Conservation (phyloP, 352 stramenopile genomes). For the Vaucheria bursata region DNA sequence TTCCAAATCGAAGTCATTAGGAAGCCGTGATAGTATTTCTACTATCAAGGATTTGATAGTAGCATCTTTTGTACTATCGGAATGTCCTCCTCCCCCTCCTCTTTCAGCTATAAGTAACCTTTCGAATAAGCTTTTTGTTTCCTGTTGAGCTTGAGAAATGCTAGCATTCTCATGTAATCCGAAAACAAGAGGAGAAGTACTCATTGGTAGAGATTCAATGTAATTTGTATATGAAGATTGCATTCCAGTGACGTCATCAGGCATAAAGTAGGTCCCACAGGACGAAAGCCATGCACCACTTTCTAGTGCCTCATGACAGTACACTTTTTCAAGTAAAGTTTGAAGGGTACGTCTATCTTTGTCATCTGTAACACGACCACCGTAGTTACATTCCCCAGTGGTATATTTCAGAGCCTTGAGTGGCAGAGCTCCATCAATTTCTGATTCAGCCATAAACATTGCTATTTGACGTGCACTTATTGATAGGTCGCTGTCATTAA, state of each 20-base stretch:
- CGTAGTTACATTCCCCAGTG: constrained; percentile 87
- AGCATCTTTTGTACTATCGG: constrained; percentile 67
- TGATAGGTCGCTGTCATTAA: constrained; percentile 81
- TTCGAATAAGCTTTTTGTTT: constrained; percentile 80
- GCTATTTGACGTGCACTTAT: constrained; percentile 57
- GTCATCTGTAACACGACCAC: constrained; percentile 82
- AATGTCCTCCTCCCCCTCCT: constrained; percentile 58
- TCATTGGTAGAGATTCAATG: constrained; percentile 67
- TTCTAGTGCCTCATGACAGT: constrained; percentile 66
- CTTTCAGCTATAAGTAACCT: constrained; percentile 81
- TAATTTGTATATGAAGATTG: constrained; percentile 39
- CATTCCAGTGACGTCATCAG: constrained; percentile 22
- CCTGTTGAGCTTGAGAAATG: constrained; percentile 86
- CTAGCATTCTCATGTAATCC: constrained; percentile 83
- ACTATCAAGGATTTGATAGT: constrained; percentile 70
- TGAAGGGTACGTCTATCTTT: constrained; percentile 79
- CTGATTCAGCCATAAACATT: constrained; percentile 57
- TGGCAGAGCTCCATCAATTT: constrained; percentile 52
- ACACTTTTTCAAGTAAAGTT: constrained; percentile 76
- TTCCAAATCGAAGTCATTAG: constrained; percentile 82
- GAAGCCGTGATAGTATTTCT: constrained; percentile 65
- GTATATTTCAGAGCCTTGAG: constrained; percentile 81
- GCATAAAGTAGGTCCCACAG: constrained; percentile 47
- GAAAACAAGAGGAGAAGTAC: constrained; percentile 77
- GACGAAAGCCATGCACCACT: constrained; percentile 48